These are phyloP conservation scores for Colletotrichum higginsianum DNA, from an alignment of 2,329 filamentous ascomycete genomes.

Conservation along the genomic window DNA sequence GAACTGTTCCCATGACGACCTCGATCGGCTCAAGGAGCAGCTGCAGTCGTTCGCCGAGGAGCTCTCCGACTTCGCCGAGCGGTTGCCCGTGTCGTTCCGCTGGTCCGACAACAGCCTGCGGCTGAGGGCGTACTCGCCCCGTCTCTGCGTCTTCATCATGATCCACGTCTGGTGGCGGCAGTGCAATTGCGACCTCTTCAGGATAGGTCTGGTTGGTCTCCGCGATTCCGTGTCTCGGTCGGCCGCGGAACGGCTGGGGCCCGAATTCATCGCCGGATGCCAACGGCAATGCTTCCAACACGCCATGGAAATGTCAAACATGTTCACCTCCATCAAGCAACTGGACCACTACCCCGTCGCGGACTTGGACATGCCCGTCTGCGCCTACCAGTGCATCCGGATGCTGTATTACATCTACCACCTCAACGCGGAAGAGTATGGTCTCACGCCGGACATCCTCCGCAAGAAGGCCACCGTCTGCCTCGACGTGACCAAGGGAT, in stretches of 20 bases:
- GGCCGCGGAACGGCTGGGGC: conserved; percentile 62
- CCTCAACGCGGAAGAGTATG: conserved; percentile 59
- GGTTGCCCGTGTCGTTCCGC: conserved; percentile 69
- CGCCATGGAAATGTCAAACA: conserved; percentile 68
- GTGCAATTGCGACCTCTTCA: conserved; percentile 71
- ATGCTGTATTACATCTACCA: conserved; percentile 68
- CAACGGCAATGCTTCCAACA: conserved; percentile 68
- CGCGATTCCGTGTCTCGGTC: conserved; percentile 65
- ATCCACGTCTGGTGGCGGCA: conserved; percentile 73
- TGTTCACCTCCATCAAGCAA: conserved; percentile 67
- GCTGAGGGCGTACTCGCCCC: conserved; percentile 69
- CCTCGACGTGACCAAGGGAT: conserved; percentile 65
- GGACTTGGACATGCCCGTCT: conserved; percentile 69
- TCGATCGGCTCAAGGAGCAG: conserved; percentile 54
- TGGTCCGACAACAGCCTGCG: conserved; percentile 71
- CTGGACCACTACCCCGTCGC: conserved; percentile 67
- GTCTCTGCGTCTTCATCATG: conserved; percentile 72
- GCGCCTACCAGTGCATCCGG: conserved; percentile 69
- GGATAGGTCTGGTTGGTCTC: conserved; percentile 66
- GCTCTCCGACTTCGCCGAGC: conserved; percentile 66
- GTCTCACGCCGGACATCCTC: conserved; percentile 62
- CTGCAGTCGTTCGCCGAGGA: conserved; percentile 64
- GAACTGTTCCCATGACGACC: conserved; percentile 56
- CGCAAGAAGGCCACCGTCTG: conserved; percentile 66
- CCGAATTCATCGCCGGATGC: conserved; percentile 64